Evolutionary conservation across 2,329 filamentous ascomycete genomes (phyloP).

Genomic region (Claviceps humidiphila): DNA sequence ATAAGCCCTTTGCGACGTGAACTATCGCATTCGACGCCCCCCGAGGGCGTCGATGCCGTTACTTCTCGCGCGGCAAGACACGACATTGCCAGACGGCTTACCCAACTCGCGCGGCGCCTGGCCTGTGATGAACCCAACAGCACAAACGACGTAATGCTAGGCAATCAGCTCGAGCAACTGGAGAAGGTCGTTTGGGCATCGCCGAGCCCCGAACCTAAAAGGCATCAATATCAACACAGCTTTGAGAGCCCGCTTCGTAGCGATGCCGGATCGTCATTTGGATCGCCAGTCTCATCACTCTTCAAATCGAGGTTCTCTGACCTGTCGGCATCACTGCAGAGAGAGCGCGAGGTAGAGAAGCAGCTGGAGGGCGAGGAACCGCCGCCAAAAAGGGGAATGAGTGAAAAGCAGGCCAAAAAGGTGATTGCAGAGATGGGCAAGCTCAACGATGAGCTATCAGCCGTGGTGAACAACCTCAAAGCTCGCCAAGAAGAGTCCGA

Average conservation of each 20-base stretch:
- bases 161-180: conserved; percentile 24
- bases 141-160: conserved; percentile 23
- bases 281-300: conserved; percentile 22
- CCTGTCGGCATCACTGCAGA: conserved; percentile 22
- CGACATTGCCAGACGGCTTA: conserved; percentile 29
- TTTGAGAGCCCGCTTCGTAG: conserved; percentile 15
- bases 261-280: conserved; percentile 18
- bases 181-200: conserved; percentile 17
- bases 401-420: conserved; percentile 22
- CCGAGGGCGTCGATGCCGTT: conserved; percentile 3
- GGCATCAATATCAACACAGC: conserved; percentile 10
- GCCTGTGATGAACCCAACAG: conserved; percentile 18
- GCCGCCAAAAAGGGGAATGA: conserved; percentile 18
- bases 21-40: conserved; percentile 7
- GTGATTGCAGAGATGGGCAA: conserved; percentile 23
- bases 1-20: conserved; percentile 20
- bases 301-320: conserved; percentile 27
- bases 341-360: conserved; percentile 16
- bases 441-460: conserved; percentile 36
- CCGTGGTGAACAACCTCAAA: conserved; percentile 36
- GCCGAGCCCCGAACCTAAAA: conserved; percentile 7
- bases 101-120: conserved; percentile 25
- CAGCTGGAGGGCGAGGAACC: conserved; percentile 15
- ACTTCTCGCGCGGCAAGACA: conserved; percentile 23
- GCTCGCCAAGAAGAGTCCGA: conserved; percentile 47